Percentiles rank a stretch among this genome's conserved stretches.
phyloP scores from a whole-genome alignment of 208 protist genomes.

The Crithidia bombi region DNA sequence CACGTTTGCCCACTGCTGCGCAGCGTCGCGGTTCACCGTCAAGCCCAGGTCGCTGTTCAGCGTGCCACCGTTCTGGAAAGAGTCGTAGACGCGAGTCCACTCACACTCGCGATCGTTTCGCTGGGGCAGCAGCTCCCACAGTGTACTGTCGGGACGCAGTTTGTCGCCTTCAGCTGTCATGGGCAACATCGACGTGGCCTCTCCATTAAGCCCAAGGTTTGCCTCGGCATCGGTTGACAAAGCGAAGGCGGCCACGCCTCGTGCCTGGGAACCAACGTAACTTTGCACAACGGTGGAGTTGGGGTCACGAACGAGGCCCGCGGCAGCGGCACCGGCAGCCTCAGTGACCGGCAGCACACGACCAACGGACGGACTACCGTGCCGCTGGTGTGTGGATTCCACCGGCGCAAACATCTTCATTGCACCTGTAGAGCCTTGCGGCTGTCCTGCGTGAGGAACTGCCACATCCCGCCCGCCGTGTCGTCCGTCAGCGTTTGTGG shows the following conservation, averaged over 20 bases:
- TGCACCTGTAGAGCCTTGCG: not conserved
- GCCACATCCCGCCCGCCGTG: conserved; percentile 1
- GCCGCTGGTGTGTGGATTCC: not conserved
- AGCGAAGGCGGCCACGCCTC: not conserved
- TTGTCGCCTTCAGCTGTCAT: conserved; percentile 14
- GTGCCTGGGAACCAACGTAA: not conserved
- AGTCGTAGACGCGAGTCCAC: conserved; percentile 34
- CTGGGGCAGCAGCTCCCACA: conserved; percentile 26
- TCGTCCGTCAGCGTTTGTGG: not conserved
- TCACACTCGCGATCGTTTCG: not conserved
- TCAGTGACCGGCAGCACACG: not conserved
- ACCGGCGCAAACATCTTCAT: not conserved
- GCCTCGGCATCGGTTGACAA: not conserved
- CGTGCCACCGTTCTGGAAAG: conserved; percentile 10
- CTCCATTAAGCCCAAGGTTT: not conserved
- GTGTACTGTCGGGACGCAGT: conserved; percentile 19
- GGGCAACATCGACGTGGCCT: conserved; percentile 6
- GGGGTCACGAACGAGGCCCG: not conserved
- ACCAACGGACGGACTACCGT: not conserved
- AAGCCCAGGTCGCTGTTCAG: conserved; percentile 5
- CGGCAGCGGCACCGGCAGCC: not conserved
- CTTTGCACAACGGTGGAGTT: conserved; percentile 16
- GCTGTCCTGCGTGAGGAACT: not conserved
- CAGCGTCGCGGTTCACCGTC: not conserved
- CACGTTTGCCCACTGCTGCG: conserved; percentile 47